These are phyloP conservation scores for Cinnamomum chago DNA, from an alignment of 164 flowering plant genomes.

Conservation along the genomic window DNA sequence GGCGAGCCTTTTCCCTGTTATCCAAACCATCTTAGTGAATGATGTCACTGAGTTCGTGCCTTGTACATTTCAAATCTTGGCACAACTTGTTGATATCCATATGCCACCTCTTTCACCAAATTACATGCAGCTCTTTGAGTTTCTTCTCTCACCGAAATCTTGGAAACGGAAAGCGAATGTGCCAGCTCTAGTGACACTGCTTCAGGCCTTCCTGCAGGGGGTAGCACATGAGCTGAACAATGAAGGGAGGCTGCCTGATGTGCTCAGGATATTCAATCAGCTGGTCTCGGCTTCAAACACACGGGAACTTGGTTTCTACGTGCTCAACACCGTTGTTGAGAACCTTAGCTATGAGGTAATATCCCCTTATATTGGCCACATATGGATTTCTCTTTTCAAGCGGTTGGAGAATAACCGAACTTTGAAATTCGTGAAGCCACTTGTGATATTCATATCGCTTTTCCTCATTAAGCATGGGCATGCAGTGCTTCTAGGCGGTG, in stretches of 20 bases:
- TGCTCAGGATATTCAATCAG: slow-evolving; percentile 74
- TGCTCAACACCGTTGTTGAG: slow-evolving; percentile 84
- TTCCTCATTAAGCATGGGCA: slow-evolving; percentile 80
- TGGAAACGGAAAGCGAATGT: slow-evolving; percentile 81
- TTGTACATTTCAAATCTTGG: slow-evolving; percentile 90
- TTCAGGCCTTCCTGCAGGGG: slow-evolving; percentile 90
- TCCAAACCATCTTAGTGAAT: slow-evolving; percentile 58
- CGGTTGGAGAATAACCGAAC: slow-evolving; percentile 48
- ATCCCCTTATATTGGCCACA: slow-evolving; percentile 45
- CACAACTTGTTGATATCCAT: slow-evolving; percentile 85
- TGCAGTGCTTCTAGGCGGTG: slow-evolving; percentile 46
- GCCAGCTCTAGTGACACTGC: slow-evolving; percentile 89
- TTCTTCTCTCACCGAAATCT: slow-evolving; percentile 60
- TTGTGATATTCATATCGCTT: slow-evolving; percentile 85
- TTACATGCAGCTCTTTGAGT: slow-evolving; percentile 72
- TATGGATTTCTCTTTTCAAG: slow-evolving; percentile 60
- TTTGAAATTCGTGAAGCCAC: slow-evolving; percentile 60
- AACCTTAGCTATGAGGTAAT: slow-evolving; percentile 68
- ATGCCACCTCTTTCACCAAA: slow-evolving; percentile 59
- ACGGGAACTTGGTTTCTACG: slow-evolving; percentile 84
- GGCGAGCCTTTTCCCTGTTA: slow-evolving; percentile 57
- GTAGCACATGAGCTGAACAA: slow-evolving; percentile 68
- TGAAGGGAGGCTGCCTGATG: slow-evolving; percentile 55
- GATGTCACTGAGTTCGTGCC: slow-evolving; percentile 88
- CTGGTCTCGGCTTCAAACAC: slow-evolving; percentile 56